These are phyloP conservation scores for Penicillium turbatum DNA, from an alignment of 495 filamentous ascomycete species.

Conservation along the genomic window DNA sequence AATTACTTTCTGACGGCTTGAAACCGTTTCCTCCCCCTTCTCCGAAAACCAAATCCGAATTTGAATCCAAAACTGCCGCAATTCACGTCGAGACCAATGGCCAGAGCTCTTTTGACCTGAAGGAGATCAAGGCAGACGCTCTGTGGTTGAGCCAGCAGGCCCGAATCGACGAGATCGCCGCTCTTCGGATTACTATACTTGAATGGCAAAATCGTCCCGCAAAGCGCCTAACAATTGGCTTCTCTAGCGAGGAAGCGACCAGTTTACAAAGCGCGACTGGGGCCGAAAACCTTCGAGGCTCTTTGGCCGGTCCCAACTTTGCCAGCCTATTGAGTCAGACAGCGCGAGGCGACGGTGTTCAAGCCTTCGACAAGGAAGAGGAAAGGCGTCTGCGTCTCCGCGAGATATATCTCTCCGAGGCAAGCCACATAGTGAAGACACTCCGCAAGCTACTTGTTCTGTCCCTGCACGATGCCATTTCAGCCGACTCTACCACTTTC, in stretches of 20 bases:
- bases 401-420: constrained; percentile 65
- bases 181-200: constrained; percentile 71
- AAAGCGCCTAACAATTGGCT: constrained; percentile 57
- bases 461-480: constrained; percentile 25
- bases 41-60: constrained; percentile 60
- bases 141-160: constrained; percentile 76
- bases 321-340: constrained; percentile 34
- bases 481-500: constrained; percentile 4
- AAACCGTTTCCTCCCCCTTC: constrained; percentile 57
- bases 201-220: constrained; percentile 78
- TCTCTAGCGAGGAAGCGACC: constrained; percentile 63
- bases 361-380: constrained; percentile 54
- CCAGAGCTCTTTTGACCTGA: constrained; percentile 65
- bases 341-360: constrained; percentile 41
- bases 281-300: constrained; percentile 49
- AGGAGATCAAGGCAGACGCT: constrained; percentile 79
- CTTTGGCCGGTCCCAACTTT: constrained; percentile 43
- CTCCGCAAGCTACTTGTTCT: constrained; percentile 41
- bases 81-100: constrained; percentile 75
- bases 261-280: constrained; percentile 64
- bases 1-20: constrained; percentile 60
- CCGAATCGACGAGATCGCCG: constrained; percentile 74
- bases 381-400: constrained; percentile 60
- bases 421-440: constrained; percentile 43
- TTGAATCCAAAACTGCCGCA: constrained; percentile 85